Base-by-base conservation (phyloP, 257 asterid species). In the Solanum boliviense region DNA sequence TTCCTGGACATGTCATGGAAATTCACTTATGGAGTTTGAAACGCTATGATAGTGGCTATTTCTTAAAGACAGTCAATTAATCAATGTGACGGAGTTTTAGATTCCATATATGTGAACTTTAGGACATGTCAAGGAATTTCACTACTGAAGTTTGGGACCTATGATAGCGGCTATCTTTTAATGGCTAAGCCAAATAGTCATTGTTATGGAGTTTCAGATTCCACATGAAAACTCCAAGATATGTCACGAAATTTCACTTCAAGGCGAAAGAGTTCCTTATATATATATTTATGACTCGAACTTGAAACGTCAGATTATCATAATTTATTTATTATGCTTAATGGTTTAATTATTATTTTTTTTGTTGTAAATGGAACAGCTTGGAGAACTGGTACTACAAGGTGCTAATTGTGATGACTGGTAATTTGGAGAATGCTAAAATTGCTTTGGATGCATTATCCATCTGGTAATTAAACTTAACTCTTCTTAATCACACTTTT, bases 371-470 rank as follows among this genome's bases (percentile, higher is more conserved):
- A 35, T 90, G 87, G 68, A 67, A 73, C 89, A 94, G 97, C 83
- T 87, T 93, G 94, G 98, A 94, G 92, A 95, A 92, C 84, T 95
- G 98, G 98, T 95, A 95, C 38, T 95, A 94, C 89, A 90, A 88
- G 72, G 92, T 95, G 34, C 91, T 95, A 16, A 91, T 95, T 52
- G 89, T 95, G 88, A 93, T 95, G 98, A 95, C 98, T 0, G 99
- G 99, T 88, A 94, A 95, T 70, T 88, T 96, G 62, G 35, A 92
- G 68, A 94, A 96, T 86, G 98, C 97, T 3, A 74, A 92, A 89
- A 92, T 94, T 27, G 98, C 97, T 0, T 93, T 96, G 29, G 99
- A 94, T 89, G 97, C 99, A 11, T 90, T 96, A 86, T 95, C 99
- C 10, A 89, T 95, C 0, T 95, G 99, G 99, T 96, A 88, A 90